Base-by-base conservation (phyloP, 2,329 filamentous ascomycete genomes). In the Alternaria dauci region DNA sequence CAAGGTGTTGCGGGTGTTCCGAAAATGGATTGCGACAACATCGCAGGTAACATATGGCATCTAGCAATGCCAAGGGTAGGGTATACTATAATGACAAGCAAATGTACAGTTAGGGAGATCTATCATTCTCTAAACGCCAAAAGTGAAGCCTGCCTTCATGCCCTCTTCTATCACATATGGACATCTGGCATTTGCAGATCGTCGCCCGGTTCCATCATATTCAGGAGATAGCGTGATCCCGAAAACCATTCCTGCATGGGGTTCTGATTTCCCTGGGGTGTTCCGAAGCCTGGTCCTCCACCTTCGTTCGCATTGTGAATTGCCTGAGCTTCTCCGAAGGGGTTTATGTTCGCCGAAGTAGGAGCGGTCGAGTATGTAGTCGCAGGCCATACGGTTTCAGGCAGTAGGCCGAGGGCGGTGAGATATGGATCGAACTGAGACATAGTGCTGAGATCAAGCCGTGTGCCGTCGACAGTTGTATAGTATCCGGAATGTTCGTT, bases 221-320 rank as follows among this genome's bases (percentile, higher is more conserved):
- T 87, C 80, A 90, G 84, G 79, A 91, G 86, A 67, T 89, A 88
- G 55, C 85, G 82, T 60, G 87, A 90, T 1, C 88, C 87, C 4
- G 86, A 87, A 66, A 89, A 90, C 88, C 88, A 90, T 62, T 89
- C 87, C 2, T 86, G 85, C 60, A 90, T 76, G 46, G 68, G 55
- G 32, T 87, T 84, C 32, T 82, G 77, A 61, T 58, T 59, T 2
- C 57, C 62, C n/a, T 53, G 46, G n/a, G 63, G 51, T 11, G 54
- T 28, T 20, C 46, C 47, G 28, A 66, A 64, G 1, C 66, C 65
- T 6, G 58, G 20, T 23, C 4, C 46, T 7, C 58, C 54, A 16
- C 50, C 14, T 2, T 47, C 53, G 7, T 34, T n/a, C 2, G 39
- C 16, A 6, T 41, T 50, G 12, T 46, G 5, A n/a, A 48, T 52